Evolutionary conservation across 768 basidiomycete genomes (phyloP), one percentile per base, ranked within the genome.

Genomic region (Lentinula sp.): DNA sequence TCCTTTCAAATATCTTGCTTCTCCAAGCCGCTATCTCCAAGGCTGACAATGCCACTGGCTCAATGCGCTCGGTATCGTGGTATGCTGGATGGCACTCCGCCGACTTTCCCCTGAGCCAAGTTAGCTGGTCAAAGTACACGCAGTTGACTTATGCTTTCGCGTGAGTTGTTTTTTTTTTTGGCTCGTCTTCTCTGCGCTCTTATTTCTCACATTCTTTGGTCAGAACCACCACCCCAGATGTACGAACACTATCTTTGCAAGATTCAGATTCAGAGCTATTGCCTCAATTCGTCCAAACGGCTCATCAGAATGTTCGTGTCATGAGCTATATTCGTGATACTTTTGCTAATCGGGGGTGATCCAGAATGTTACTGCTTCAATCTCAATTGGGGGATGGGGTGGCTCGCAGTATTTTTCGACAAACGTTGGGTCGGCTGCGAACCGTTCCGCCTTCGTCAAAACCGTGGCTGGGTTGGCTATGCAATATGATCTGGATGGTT

Each of bases 361-460:
- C 18, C 39, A 90, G 87, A 66, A 70, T 63, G 85, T 89, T 10
- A 74, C 77, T 51, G 83, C 88, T 0, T 69, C 80, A 10, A 61
- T 88, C 33, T 82, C 85, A 0, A 75, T 93, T 16, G 90, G 90
- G 33, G 90, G 90, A 23, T 91, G 87, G 87, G 77, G 73, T 3
- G 90, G 90, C 4, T 79, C 84, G 2, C 69, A 64, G 32, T 88
- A 76, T 70, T 91, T 84, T 69, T 91, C 89, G 1, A 74, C 82
- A 6, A 75, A 78, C 15, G 81, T 91, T 12, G 82, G 79, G 3
- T 84, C 79, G 4, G 70, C 82, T 0, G 71, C 69, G 46, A 88
- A 85, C 63, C 79, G 88, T 16, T 84, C 85, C 4, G 74, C 76
- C 3, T 91, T 92, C 63, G 84, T 85, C n/a, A 72, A 82, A n/a